A percentile compares a stretch with the other conserved stretches of the same genome.
phyloP scores from a whole-genome alignment of 1,284 basidiomycete genomes.

The Pseudozyma thailandica region DNA sequence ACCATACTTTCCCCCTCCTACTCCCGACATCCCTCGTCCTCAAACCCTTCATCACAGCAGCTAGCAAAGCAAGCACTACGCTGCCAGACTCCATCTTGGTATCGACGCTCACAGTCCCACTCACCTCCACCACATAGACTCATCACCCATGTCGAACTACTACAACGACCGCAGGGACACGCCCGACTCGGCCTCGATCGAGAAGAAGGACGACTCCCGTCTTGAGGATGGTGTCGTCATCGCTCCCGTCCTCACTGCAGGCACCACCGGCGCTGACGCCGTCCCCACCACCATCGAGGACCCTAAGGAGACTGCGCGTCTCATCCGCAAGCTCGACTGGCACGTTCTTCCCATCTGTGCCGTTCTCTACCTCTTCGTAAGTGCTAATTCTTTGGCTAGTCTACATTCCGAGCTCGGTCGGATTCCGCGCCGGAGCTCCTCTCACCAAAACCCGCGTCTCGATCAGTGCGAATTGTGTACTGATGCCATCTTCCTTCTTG shows the following conservation, averaged over 20 bases:
- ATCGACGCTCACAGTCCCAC: neutral
- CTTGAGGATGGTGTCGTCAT: slow-evolving; percentile 45
- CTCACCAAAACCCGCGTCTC: too few species aligned
- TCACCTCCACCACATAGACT: neutral
- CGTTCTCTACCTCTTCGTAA: slow-evolving; percentile 75
- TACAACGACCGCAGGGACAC: slow-evolving; percentile 18
- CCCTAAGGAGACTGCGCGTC: slow-evolving; percentile 35
- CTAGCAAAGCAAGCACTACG: neutral
- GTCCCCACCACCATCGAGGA: slow-evolving; percentile 40
- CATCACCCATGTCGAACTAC: slow-evolving; percentile 24
- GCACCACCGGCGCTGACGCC: slow-evolving; percentile 39
- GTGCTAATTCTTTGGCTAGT: neutral
- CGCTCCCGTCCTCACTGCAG: slow-evolving; percentile 43
- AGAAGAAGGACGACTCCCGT: slow-evolving; percentile 48
- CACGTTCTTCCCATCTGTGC: slow-evolving; percentile 54
- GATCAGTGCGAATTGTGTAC: too few species aligned
- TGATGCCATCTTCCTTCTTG: neutral
- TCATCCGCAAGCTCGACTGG: slow-evolving; percentile 54
- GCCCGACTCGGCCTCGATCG: slow-evolving; percentile 46
- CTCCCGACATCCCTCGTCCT: slow-evolving; percentile 1
- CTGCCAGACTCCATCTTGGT: neutral
- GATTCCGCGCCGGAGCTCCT: too few species aligned
- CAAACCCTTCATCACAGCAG: too few species aligned
- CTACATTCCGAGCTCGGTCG: too few species aligned
- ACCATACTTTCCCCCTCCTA: neutral